Evolutionary conservation across 202 grass and related monocot species (phyloP).

Genomic region (Saccharum hybrid): DNA sequence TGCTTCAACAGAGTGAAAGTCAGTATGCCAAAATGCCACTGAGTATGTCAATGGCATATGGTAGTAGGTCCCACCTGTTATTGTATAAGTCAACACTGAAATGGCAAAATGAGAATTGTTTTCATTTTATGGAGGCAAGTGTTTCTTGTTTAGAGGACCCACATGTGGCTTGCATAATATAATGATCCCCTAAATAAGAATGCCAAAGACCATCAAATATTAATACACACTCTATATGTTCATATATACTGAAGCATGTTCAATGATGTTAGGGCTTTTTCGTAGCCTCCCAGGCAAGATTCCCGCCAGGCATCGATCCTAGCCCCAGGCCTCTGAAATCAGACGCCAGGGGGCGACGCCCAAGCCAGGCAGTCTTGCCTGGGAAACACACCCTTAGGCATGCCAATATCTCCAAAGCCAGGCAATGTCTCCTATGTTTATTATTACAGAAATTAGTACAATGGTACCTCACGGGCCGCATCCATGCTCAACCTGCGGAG

Average conservation of each 20-base stretch:
- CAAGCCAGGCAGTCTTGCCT: not conserved
- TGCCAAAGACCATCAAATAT: constrained; percentile 28
- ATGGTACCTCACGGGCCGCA: too few species aligned
- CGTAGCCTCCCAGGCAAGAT: not conserved
- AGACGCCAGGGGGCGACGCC: not conserved
- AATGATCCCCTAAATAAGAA: constrained; percentile 14
- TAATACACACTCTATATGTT: constrained; percentile 19
- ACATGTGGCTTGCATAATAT: constrained; percentile 15
- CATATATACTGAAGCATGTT: constrained; percentile 10
- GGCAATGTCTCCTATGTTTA: constrained; percentile 1
- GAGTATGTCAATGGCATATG: constrained; percentile 1
- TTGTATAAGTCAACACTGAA: constrained; percentile 1
- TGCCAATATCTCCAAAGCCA: not conserved
- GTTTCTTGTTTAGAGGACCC: not conserved
- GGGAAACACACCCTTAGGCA: not conserved
- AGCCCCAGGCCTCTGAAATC: not conserved
- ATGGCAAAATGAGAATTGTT: not conserved
- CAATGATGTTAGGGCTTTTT: constrained; percentile 19
- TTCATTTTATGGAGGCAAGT: not conserved
- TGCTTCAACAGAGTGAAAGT: constrained; percentile 15
- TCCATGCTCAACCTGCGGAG: too few species aligned
- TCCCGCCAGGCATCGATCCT: not conserved
- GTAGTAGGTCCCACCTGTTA: not conserved
- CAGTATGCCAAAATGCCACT: constrained; percentile 7
- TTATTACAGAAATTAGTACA: constrained; percentile 27